These are phyloP conservation scores for Beauveria asiatica DNA, from an alignment of 2,329 filamentous ascomycete genomes.

Conservation along the genomic window DNA sequence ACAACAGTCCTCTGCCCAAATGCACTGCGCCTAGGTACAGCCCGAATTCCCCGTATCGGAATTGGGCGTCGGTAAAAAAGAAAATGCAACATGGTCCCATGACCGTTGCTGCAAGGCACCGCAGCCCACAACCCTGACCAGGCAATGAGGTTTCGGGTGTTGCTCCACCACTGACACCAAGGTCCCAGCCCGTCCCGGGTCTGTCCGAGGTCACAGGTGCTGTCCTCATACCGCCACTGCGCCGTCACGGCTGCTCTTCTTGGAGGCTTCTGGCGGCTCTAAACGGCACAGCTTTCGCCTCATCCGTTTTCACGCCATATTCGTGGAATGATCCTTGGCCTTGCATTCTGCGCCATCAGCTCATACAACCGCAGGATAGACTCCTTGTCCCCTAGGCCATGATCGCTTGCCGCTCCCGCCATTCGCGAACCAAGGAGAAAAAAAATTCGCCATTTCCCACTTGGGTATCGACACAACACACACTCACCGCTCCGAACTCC, in stretches of 20 bases:
- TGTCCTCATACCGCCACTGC: neutral
- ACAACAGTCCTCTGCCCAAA: neutral
- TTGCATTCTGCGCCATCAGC: neutral
- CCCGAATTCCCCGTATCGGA: neutral
- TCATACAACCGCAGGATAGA: neutral
- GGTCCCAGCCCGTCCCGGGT: slow-evolving; percentile 6
- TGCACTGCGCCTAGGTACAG: neutral
- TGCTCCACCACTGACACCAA: neutral
- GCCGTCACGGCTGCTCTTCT: neutral
- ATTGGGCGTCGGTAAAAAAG: neutral
- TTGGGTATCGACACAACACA: neutral
- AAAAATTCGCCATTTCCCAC: neutral
- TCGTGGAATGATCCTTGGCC: too few species aligned
- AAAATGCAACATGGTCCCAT: neutral
- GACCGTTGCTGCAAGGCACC: slow-evolving; percentile 8
- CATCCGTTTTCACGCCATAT: neutral
- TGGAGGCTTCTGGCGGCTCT: neutral
- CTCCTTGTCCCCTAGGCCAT: neutral
- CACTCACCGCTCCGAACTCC: neutral
- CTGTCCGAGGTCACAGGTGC: slow-evolving; percentile 5
- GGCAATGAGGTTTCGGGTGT: neutral
- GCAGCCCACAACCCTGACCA: neutral
- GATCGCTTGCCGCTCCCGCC: neutral
- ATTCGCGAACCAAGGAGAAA: neutral
- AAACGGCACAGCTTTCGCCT: neutral